phyloP scores from a whole-genome alignment of 2,329 filamentous ascomycete genomes.

The Sclerotinia minor region DNA sequence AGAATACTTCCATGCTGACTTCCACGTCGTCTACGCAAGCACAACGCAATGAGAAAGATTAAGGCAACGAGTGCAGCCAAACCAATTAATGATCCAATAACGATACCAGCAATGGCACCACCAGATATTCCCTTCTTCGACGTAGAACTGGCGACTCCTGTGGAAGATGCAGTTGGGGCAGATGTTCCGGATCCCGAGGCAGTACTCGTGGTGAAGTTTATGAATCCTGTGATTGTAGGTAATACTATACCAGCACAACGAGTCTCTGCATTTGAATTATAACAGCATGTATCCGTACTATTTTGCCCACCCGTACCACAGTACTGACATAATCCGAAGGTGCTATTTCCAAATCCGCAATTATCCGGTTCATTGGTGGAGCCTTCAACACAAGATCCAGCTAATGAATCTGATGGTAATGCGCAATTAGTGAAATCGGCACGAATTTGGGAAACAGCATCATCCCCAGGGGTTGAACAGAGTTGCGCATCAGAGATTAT shows the following conservation, averaged over 20 bases:
- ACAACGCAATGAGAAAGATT: conserved; percentile 57
- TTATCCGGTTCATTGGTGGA: conserved; percentile 79
- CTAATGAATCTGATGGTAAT: conserved; percentile 76
- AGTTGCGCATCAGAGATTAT: conserved; percentile 73
- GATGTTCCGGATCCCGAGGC: conserved; percentile 49
- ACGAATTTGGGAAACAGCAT: conserved; percentile 75
- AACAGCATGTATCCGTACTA: conserved; percentile 93
- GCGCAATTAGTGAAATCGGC: conserved; percentile 92
- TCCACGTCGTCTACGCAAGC: conserved; percentile 53
- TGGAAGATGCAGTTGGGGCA: conserved; percentile 30
- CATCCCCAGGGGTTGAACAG: conserved; percentile 65
- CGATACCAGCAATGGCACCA: conserved; percentile 89
- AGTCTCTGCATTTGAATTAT: conserved; percentile 71
- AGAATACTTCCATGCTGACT: conserved; percentile 74
- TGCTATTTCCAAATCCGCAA: conserved; percentile 77
- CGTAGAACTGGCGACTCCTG: conserved; percentile 21
- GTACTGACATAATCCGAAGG: conserved; percentile 79
- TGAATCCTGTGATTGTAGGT: conserved; percentile 70
- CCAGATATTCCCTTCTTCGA: conserved; percentile 61
- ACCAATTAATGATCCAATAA: conserved; percentile 75
- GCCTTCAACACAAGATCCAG: conserved; percentile 72
- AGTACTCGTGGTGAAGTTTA: conserved; percentile 58
- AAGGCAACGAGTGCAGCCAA: conserved; percentile 68
- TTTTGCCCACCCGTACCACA: conserved; percentile 83
- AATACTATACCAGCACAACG: conserved; percentile 76